phyloP scores from a whole-genome alignment of 2,329 filamentous ascomycete genomes.

The Trichoderma brevicompactum region DNA sequence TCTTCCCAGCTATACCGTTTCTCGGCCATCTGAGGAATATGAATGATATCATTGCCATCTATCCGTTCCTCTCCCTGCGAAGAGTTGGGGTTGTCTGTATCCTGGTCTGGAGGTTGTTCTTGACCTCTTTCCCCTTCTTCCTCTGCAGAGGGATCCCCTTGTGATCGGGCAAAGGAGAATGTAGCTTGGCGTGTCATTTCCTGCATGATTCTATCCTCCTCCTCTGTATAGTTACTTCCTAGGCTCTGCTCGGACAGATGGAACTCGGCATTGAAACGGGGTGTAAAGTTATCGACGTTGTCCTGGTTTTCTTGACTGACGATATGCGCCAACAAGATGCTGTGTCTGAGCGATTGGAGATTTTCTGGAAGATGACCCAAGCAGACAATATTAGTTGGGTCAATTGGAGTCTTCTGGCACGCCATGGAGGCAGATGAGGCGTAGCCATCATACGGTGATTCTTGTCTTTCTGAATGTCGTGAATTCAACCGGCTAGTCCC shows the following conservation, averaged over 20 bases:
- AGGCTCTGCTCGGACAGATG: slow-evolving; percentile 46
- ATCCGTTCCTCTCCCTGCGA: slow-evolving; percentile 48
- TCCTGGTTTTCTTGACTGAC: slow-evolving; percentile 23
- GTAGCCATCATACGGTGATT: not conserved
- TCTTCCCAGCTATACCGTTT: slow-evolving; percentile 59
- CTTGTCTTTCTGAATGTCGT: slow-evolving; percentile 1
- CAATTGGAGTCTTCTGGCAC: slow-evolving; percentile 57
- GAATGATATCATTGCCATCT: slow-evolving; percentile 52
- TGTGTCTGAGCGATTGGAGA: slow-evolving; percentile 40
- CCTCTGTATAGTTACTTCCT: slow-evolving; percentile 62
- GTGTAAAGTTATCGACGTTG: slow-evolving; percentile 2
- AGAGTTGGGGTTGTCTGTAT: slow-evolving; percentile 23
- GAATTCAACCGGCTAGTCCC: not conserved
- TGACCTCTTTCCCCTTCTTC: slow-evolving; percentile 23
- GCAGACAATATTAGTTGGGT: slow-evolving; percentile 57
- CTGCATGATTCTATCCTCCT: slow-evolving; percentile 50
- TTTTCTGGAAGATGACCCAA: slow-evolving; percentile 59
- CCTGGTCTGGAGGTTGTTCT: not conserved
- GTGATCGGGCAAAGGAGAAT: slow-evolving; percentile 25
- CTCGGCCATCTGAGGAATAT: slow-evolving; percentile 56
- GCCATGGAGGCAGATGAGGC: slow-evolving; percentile 24
- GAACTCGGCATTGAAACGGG: slow-evolving; percentile 27
- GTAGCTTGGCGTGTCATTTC: slow-evolving; percentile 38
- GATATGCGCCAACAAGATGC: slow-evolving; percentile 27
- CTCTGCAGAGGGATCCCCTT: not conserved